Percentiles rank a stretch among this genome's conserved stretches.
Conservation (phyloP, 352 stramenopile genomes). For the Stramenopiles sp. region DNA sequence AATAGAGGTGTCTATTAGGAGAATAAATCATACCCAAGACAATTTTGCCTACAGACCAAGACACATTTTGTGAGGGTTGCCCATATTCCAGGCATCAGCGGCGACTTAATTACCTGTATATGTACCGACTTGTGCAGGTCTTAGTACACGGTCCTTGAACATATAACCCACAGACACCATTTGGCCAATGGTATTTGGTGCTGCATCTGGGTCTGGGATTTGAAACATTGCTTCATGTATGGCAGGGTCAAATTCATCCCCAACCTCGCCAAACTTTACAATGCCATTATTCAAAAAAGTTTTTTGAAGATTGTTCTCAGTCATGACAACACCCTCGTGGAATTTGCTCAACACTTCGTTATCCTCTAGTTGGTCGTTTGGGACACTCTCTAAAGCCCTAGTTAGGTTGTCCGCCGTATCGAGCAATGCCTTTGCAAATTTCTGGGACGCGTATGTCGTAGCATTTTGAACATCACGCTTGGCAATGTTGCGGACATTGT, state of each 20-base stretch:
- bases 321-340: slow-evolving; percentile 77
- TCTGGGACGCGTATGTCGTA: slow-evolving; percentile 76
- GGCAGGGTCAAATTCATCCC: slow-evolving; percentile 93
- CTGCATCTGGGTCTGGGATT: slow-evolving; percentile 69
- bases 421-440: slow-evolving; percentile 86
- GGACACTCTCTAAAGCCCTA: slow-evolving; percentile 66
- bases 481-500: slow-evolving; percentile 90
- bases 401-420: slow-evolving; percentile 93
- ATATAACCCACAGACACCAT: slow-evolving; percentile 88
- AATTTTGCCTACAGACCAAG: no score
- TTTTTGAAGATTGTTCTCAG: slow-evolving; percentile 77
- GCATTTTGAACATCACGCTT: slow-evolving; percentile 73
- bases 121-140: slow-evolving; percentile 78
- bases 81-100: no score
- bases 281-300: slow-evolving; percentile 43
- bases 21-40: no score
- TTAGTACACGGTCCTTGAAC: slow-evolving; percentile 81
- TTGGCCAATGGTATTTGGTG: slow-evolving; percentile 73
- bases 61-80: no score
- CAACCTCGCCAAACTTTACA: slow-evolving; percentile 62
- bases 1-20: no score
- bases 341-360: slow-evolving; percentile 32
- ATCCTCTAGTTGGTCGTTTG: slow-evolving; percentile 35
- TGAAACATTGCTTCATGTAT: slow-evolving; percentile 93
- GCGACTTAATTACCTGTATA: slow-evolving; percentile 5